Base-by-base conservation (phyloP, 352 stramenopile species). In the Pythium oligandrum region DNA sequence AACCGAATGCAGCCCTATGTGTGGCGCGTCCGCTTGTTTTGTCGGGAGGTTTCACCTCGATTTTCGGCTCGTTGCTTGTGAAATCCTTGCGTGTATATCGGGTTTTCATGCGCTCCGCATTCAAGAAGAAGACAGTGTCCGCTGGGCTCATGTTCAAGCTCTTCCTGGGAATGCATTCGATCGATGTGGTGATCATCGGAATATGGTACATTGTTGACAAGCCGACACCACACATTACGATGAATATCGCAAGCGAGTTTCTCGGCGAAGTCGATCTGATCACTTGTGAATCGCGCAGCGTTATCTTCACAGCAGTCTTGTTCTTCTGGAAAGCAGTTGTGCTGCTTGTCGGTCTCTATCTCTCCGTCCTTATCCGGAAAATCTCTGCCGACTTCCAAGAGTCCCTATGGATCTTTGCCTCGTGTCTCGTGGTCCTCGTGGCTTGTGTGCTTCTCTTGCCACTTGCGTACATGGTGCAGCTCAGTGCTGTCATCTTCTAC, bases 301-400 rank as follows among this genome's bases (percentile, higher is more conserved):
- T 77, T 43, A 80, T 84, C 45, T 86, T 86, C 52, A 68, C 59
- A 4, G 64, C 63, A 7, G 42, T 84, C 8, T 48, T 78, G 9
- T 75, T 84, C n/a, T 84, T 86, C 51, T 84, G 68, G 68, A 86
- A 86, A 36, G 53, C 68, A 0, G 71, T 84, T 17, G 54, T 83
- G 51, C 49, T 78, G 2, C 63, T 67, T 4, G 40, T 62, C 0
- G 70, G 70, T 3, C 47, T 78, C 33, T 76, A 70, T 30, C 26
- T 80, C 32, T 74, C 68, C 5, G 75, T 83, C 40, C 56, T 77
- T n/a, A 81, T 83, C 57, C 73, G 70, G 40, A 72, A 83, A 8
- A 64, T 76, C 1, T 71, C 66, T 17, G 61, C 50, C 2, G 70
- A 83, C 40, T 83, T 83, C 34, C 73, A 83, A 38, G 73, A 83